These are phyloP conservation scores for Phytophthora uliginosa DNA, from an alignment of 352 stramenopile genomes.

Conservation along the genomic window DNA sequence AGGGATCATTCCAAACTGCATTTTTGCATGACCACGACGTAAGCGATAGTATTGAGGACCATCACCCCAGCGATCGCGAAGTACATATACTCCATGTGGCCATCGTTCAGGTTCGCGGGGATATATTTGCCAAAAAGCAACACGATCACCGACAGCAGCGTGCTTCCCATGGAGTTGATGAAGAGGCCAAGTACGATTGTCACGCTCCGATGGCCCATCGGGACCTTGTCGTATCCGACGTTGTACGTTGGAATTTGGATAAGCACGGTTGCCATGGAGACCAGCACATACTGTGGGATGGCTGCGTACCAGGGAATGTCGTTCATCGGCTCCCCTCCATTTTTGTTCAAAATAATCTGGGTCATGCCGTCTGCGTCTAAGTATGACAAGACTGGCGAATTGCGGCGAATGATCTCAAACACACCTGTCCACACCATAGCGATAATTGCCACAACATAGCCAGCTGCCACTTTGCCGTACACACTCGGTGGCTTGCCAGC, in stretches of 20 bases:
- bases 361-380: slow-evolving; percentile 17
- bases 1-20: slow-evolving; percentile 6
- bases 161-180: slow-evolving; percentile 57
- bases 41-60: not conserved
- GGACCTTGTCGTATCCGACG: slow-evolving; percentile 45
- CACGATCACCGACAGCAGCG: slow-evolving; percentile 61
- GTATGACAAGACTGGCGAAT: slow-evolving; percentile 20
- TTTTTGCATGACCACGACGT: slow-evolving; percentile 4
- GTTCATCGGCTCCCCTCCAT: slow-evolving; percentile 23
- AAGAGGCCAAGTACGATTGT: slow-evolving; percentile 46
- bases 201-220: slow-evolving; percentile 31
- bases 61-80: slow-evolving; percentile 30
- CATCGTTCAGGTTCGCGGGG: slow-evolving; percentile 29
- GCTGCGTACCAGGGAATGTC: slow-evolving; percentile 18
- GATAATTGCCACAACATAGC: slow-evolving; percentile 43
- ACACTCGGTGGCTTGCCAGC: slow-evolving; percentile 42
- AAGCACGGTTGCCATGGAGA: slow-evolving; percentile 42
- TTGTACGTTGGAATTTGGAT: slow-evolving; percentile 47
- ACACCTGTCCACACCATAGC: slow-evolving; percentile 47
- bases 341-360: slow-evolving; percentile 36
- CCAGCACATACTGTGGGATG: slow-evolving; percentile 51
- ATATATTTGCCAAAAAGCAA: slow-evolving; percentile 66
- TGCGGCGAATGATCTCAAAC: slow-evolving; percentile 43
- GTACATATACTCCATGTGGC: slow-evolving; percentile 47
- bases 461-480: slow-evolving; percentile 45